A percentile compares a stretch with the other conserved stretches of the same genome.
phyloP scores from a whole-genome alignment of 352 stramenopile genomes.

The Pythium coloratum region DNA sequence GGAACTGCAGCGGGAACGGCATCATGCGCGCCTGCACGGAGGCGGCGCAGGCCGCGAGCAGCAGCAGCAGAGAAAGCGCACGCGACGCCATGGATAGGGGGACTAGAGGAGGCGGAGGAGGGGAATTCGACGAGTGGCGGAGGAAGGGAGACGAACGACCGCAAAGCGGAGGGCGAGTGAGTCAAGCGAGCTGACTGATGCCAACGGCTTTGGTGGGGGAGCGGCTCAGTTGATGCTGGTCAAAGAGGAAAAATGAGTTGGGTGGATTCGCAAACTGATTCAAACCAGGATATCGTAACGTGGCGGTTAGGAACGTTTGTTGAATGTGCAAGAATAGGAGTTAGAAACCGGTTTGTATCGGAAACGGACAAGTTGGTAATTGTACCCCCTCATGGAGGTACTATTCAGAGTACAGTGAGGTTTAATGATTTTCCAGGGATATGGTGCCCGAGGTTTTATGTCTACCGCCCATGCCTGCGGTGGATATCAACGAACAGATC shows the following conservation, averaged over 20 bases:
- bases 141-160: not conserved
- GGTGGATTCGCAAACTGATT: too few relatives aligned
- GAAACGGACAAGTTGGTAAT: not conserved
- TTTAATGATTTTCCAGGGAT: not conserved
- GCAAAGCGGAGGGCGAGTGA: too few relatives aligned
- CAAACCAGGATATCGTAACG: too few relatives aligned
- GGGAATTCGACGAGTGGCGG: not conserved
- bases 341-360: too few relatives aligned
- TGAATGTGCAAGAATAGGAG: too few relatives aligned
- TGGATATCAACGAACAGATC: slow-evolving; percentile 4
- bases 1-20: slow-evolving; percentile 15
- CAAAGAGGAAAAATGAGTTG: too few relatives aligned
- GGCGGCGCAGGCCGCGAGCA: slow-evolving; percentile 9
- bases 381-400: not conserved
- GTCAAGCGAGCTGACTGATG: too few relatives aligned
- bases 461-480: not conserved
- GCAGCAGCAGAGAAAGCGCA: slow-evolving; percentile 7
- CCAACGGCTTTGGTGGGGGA: too few relatives aligned
- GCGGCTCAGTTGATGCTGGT: too few relatives aligned
- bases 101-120: not conserved
- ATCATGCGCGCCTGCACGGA: slow-evolving; percentile 16
- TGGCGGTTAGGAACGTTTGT: too few relatives aligned
- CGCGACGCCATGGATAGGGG: not conserved
- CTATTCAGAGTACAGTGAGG: not conserved
- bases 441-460: not conserved